Base-by-base conservation (phyloP, 257 asterid species). In the Forsythia viridissima region DNA sequence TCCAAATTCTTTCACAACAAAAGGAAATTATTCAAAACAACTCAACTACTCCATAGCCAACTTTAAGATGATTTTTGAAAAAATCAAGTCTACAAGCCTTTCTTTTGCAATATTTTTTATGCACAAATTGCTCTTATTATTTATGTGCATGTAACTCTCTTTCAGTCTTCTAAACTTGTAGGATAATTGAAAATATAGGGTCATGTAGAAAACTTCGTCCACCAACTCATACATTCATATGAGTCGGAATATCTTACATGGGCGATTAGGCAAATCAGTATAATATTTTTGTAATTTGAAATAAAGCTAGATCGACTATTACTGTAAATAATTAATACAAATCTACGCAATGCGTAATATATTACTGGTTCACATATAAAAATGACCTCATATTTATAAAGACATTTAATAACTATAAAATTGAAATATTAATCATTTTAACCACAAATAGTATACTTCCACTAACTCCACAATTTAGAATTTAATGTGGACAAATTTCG, bases 401-500 rank as follows among this genome's bases (percentile, higher is more conserved):
- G 66, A 57, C 2, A 55, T 18, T 55, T 55, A 55, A 55, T 21
- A 18, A 55, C 24, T 1, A 55, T 55, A 55, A 55, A 55, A 0
- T 18, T 0, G 65, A 57, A n/a, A 57, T 21, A 20, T 20, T n/a
- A 13, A 21, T 57, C 30, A 3, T 7, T 57, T 21, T 2, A 20
- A 30, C 36, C 0, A 4, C 20, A 57, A 57, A n/a, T 18, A 10
- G 15, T 79, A 43, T 15, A 34, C 61, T 6, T 42, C 39, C 59
- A 72, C 48, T 79, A 74, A 67, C 63, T 74, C 80, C 57, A 51
- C 72, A 69, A 74, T 30, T 69, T 57, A 52, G 52, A 41, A 75
- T 63, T 65, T 71, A 72, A 70, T 55, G 42, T 11, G 30, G 74
- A 72, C 66, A 55, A 79, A 68, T 34, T 30, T 48, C 43, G 24